Percentiles rank a stretch among this genome's conserved stretches.
These are phyloP conservation scores for Penicillium sp. DNA, from an alignment of 2,329 filamentous ascomycete genomes.

Conservation along the genomic window DNA sequence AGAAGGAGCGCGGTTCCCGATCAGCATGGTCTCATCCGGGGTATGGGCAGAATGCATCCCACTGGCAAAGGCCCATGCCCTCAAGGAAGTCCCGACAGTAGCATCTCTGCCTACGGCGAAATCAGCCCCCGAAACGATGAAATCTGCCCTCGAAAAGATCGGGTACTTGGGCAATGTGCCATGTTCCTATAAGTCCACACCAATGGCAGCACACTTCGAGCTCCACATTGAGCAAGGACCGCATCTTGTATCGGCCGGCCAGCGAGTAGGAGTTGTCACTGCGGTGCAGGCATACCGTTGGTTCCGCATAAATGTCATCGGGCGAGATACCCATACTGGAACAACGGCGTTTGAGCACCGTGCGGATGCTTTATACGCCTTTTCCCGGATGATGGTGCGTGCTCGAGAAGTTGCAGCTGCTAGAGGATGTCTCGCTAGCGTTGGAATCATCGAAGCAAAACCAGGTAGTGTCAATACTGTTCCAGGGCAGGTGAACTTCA, in stretches of 20 bases:
- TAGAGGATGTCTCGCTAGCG: slow-evolving; percentile 59
- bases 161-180: slow-evolving; percentile 57
- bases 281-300: slow-evolving; percentile 71
- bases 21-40: slow-evolving; percentile 64
- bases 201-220: slow-evolving; percentile 70
- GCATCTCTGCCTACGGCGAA: slow-evolving; percentile 42
- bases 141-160: slow-evolving; percentile 64
- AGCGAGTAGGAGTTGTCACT: slow-evolving; percentile 63
- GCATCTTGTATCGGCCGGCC: slow-evolving; percentile 58
- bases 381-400: slow-evolving; percentile 61
- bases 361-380: slow-evolving; percentile 62
- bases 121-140: slow-evolving; percentile 57
- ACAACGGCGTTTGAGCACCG: slow-evolving; percentile 64
- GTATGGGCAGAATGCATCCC: slow-evolving; percentile 66
- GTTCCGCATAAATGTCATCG: slow-evolving; percentile 61
- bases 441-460: slow-evolving; percentile 61
- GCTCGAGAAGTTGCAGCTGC: slow-evolving; percentile 58
- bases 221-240: slow-evolving; percentile 80
- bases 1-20: slow-evolving; percentile 71
- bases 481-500: slow-evolving; percentile 61
- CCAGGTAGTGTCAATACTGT: slow-evolving; percentile 70
- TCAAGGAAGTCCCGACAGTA: slow-evolving; percentile 54
- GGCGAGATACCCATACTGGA: slow-evolving; percentile 66
- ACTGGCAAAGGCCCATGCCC: slow-evolving; percentile 55
- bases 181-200: slow-evolving; percentile 53